Percentiles rank a stretch among this genome's conserved stretches.
These are phyloP conservation scores for Neurospora sp. DNA, from an alignment of 495 filamentous ascomycete species.

Conservation along the genomic window DNA sequence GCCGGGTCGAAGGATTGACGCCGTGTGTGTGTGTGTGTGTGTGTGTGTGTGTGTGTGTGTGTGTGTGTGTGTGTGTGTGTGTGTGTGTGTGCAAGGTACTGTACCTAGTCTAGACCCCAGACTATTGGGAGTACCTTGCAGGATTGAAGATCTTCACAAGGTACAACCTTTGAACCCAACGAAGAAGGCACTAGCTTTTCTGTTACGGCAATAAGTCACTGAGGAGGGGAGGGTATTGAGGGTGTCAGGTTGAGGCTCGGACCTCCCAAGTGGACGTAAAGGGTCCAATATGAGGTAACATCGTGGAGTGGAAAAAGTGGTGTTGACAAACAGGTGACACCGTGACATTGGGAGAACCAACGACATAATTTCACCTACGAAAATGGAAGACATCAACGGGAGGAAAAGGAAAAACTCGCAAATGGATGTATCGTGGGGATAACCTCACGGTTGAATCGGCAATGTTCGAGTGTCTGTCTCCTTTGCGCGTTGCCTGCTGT, in stretches of 20 bases:
- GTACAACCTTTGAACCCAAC: no score
- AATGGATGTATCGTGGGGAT: background rate
- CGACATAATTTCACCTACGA: background rate
- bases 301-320: background rate
- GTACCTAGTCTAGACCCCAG: no score
- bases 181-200: no score
- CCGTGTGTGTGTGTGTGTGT: background rate
- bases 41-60: background rate
- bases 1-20: background rate
- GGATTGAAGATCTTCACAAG: background rate
- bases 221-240: no score
- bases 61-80: background rate
- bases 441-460: background rate
- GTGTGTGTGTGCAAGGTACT: background rate
- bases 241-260: no score
- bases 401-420: no score
- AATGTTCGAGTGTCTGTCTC: background rate
- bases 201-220: no score
- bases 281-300: background rate
- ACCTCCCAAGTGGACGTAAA: background rate
- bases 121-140: background rate
- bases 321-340: background rate
- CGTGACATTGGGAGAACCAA: background rate
- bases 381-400: background rate
- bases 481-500: background rate